Conservation (phyloP, 2,329 filamentous ascomycete species). For the Mollisia scopiformis region DNA sequence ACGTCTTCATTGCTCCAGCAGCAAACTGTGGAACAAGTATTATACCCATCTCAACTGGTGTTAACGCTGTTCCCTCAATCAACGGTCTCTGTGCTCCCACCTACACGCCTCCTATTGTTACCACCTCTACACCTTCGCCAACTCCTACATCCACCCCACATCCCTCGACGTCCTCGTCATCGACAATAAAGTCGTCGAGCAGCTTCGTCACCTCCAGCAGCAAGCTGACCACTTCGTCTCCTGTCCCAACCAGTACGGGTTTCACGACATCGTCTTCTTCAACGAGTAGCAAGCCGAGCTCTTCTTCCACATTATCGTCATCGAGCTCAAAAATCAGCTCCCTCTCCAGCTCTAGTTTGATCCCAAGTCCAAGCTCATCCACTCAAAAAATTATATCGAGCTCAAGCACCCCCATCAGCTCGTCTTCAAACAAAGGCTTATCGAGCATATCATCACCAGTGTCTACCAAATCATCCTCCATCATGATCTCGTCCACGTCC, state of each 20-base stretch:
- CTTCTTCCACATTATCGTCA: neutral
- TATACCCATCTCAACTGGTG: constrained; percentile 12
- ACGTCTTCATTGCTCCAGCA: constrained; percentile 20
- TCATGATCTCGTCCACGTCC: too few relatives aligned
- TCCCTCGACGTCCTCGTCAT: neutral
- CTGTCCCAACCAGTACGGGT: neutral
- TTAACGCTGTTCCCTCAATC: constrained; percentile 20
- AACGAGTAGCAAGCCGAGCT: neutral
- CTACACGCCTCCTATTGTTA: neutral
- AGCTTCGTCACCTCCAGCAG: neutral
- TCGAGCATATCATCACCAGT: neutral
- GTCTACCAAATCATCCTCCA: too few relatives aligned
- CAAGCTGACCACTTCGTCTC: neutral
- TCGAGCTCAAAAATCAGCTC: neutral
- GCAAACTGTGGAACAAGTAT: constrained; percentile 22
- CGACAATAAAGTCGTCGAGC: neutral
- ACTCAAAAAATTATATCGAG: neutral
- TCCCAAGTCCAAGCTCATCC: too few relatives aligned
- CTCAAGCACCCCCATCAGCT: neutral
- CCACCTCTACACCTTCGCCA: neutral
- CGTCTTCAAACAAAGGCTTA: neutral
- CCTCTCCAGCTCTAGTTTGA: neutral
- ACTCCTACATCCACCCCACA: neutral
- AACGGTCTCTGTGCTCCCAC: constrained; percentile 11
- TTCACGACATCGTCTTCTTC: neutral